phyloP scores from a whole-genome alignment of 495 filamentous ascomycete genomes.

The Penicillium subrubescens region DNA sequence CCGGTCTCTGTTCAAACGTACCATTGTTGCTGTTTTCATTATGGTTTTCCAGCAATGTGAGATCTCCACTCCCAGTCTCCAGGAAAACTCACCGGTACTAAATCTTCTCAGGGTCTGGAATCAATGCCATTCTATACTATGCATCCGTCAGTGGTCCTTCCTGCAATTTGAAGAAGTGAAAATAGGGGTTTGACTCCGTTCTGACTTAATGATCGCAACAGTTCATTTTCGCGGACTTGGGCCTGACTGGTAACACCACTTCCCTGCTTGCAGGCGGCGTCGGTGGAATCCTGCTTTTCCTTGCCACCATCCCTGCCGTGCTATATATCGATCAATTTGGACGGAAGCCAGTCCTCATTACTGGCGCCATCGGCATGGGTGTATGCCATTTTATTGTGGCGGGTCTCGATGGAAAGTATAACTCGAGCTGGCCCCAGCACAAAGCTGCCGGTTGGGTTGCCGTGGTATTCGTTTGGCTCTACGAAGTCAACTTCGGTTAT shows the following conservation, averaged over 20 bases:
- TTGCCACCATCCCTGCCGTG: constrained; percentile 68
- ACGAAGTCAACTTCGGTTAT: constrained; percentile 47
- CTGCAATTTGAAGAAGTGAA: too few species aligned
- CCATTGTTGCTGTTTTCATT: constrained; percentile 31
- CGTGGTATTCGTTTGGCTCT: constrained; percentile 49
- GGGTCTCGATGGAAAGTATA: constrained; percentile 41
- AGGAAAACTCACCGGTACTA: too few species aligned
- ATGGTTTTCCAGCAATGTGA: not conserved
- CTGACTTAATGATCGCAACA: not conserved
- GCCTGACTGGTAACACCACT: constrained; percentile 50
- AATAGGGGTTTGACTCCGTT: too few species aligned
- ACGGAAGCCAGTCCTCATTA: constrained; percentile 74
- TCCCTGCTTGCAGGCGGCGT: constrained; percentile 71
- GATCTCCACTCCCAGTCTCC: too few species aligned
- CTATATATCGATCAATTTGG: constrained; percentile 75
- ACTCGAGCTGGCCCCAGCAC: constrained; percentile 31
- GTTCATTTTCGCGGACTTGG: constrained; percentile 40
- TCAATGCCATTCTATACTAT: not conserved
- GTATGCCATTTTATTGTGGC: constrained; percentile 54
- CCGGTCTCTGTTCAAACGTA: constrained; percentile 40
- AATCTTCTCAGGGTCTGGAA: not conserved
- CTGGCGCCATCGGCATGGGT: constrained; percentile 73
- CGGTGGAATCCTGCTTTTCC: constrained; percentile 75
- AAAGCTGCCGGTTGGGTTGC: constrained; percentile 43
- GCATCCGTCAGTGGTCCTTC: not conserved